phyloP scores from a whole-genome alignment of 352 stramenopile genomes.

The Globisporangium barbulae region DNA sequence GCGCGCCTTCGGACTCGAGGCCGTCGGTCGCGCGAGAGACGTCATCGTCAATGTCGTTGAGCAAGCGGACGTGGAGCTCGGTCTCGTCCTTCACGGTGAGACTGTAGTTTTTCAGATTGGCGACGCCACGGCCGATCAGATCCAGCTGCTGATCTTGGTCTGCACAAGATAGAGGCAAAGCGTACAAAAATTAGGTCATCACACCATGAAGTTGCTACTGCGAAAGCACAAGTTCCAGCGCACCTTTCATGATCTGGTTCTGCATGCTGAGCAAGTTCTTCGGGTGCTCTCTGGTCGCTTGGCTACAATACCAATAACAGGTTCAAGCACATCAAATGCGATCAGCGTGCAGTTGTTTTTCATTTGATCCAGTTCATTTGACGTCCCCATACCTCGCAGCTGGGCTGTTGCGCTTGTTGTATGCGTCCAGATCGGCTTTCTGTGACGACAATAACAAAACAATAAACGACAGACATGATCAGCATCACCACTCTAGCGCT shows the following conservation, averaged over 20 bases:
- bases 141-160: conserved; percentile 87
- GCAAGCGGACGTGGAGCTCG: conserved; percentile 83
- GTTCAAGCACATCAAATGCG: background rate
- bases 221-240: background rate
- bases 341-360: background rate
- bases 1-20: conserved; percentile 79
- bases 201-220: background rate
- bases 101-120: conserved; percentile 85
- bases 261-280: conserved; percentile 76
- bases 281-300: conserved; percentile 32
- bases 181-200: background rate
- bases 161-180: conserved; percentile 14
- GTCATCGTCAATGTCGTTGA: conserved; percentile 88
- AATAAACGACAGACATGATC: background rate
- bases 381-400: conserved; percentile 10
- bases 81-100: conserved; percentile 88
- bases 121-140: conserved; percentile 75
- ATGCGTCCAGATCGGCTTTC: conserved; percentile 73
- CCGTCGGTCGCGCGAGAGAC: conserved; percentile 79
- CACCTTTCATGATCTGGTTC: conserved; percentile 89
- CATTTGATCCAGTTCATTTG: background rate
- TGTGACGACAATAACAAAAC: conserved; percentile 15
- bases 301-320: conserved; percentile 5
- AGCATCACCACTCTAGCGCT: background rate
- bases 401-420: conserved; percentile 54